A percentile compares a stretch with the other conserved stretches of the same genome.
These are phyloP conservation scores for Wickerhamiella alocasiicola DNA, from an alignment of 805 yeast species.

Conservation along the genomic window DNA sequence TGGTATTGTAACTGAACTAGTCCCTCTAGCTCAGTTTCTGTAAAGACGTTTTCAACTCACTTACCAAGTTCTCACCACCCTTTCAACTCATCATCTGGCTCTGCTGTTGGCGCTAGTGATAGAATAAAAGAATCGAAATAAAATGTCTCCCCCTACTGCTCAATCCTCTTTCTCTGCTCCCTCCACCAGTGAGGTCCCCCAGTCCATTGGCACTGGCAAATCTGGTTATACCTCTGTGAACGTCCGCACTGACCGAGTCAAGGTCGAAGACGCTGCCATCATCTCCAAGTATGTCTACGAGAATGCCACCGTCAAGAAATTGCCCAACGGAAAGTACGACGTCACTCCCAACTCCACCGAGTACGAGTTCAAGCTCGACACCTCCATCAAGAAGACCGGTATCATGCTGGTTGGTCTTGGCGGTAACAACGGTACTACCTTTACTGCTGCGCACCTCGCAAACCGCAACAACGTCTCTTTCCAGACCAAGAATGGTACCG, in stretches of 20 bases:
- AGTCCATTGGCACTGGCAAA: slow-evolving; percentile 24
- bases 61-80: slow-evolving; percentile 35
- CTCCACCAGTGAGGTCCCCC: slow-evolving; percentile 19
- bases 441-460: slow-evolving; percentile 74
- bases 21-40: slow-evolving; percentile 4
- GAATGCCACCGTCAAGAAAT: slow-evolving; percentile 55
- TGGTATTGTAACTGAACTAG: slow-evolving; percentile 7
- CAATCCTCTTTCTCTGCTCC: slow-evolving; percentile 23
- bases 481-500: slow-evolving; percentile 68
- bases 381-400: slow-evolving; percentile 74
- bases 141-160: slow-evolving; percentile 13
- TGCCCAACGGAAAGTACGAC: slow-evolving; percentile 36
- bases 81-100: slow-evolving; percentile 31
- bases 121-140: slow-evolving; percentile 30
- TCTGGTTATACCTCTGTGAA: slow-evolving; percentile 37
- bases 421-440: slow-evolving; percentile 92
- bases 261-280: slow-evolving; percentile 37
- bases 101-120: slow-evolving; percentile 33
- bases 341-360: slow-evolving; percentile 64
- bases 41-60: slow-evolving; percentile 32
- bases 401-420: slow-evolving; percentile 87
- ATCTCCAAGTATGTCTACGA: slow-evolving; percentile 55
- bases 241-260: slow-evolving; percentile 44
- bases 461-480: slow-evolving; percentile 68
- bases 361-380: slow-evolving; percentile 76